Evolutionary conservation across 2,329 filamentous ascomycete species (phyloP), one percentile per base, ranked within the genome.

Genomic region (Alternaria brassicicola): DNA sequence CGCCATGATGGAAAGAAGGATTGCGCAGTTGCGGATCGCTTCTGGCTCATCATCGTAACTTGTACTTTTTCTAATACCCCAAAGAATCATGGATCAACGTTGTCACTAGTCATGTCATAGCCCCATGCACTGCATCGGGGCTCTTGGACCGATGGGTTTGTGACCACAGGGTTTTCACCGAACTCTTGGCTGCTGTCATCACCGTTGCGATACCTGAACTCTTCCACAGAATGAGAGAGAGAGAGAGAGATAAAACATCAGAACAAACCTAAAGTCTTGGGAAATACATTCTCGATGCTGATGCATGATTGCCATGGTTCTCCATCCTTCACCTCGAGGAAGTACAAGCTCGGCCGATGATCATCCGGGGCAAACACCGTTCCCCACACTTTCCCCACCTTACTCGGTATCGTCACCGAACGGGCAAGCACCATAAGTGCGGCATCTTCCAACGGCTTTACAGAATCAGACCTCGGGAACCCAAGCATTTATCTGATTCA

Each of bases 341-440:
- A 19, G 43, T 7, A 47, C 51, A 46, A 43, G 25, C 48, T 59
- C 57, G 53, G 50, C 28, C 21, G 28, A 38, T 21, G 39, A 54
- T 25, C n/a, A 42, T 60, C 62, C 55, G 62, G 62, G 52, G 39
- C 50, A 54, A 41, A 47, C 52, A 57, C 62, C 62, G 62, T 61
- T 50, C 61, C 47, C 61, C 58, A 61, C 50, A 42, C 54, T 52
- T 49, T 43, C 60, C 59, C 56, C 60, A 58, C 61, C 42, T 55
- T 38, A 25, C 41, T 58, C 55, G 64, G 62, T 49, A 28, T 53
- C 54, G 51, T 45, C 53, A 53, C 64, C 64, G 64, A 63, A 23
- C 21, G 19, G 28, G 33, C 30, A 19, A 47, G 17, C 10, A 30
- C 21, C 30, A 49, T 43, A 58, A 58, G 52, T 38, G 23, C 41